Evolutionary conservation across 768 basidiomycete species (phyloP).

Genomic region (Tylopilus felleus): DNA sequence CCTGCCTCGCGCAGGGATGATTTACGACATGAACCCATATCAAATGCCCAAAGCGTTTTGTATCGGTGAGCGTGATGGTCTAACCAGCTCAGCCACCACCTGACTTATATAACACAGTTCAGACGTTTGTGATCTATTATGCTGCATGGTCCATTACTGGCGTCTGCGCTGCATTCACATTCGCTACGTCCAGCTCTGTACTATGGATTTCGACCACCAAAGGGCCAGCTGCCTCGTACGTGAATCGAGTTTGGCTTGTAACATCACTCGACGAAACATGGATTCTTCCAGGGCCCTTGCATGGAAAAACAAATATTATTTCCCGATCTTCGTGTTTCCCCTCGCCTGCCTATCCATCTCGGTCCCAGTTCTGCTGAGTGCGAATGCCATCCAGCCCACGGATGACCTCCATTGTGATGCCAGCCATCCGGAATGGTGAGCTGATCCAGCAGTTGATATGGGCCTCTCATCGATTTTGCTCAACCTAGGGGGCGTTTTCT

Average conservation of each 20-base stretch:
- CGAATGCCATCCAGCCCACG: constrained; percentile 43
- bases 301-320: constrained; percentile 47
- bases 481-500: constrained; percentile 55
- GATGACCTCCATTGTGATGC: constrained; percentile 61
- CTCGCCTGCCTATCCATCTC: constrained; percentile 42
- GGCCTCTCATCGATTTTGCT: constrained; percentile 2
- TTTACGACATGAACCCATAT: constrained; percentile 60
- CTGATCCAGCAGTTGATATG: not conserved
- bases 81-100: constrained; percentile 3
- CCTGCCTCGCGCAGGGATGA: constrained; percentile 43
- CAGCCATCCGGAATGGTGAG: constrained; percentile 56
- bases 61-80: constrained; percentile 37
- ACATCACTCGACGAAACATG: not conserved
- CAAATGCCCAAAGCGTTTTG: constrained; percentile 60
- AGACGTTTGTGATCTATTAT: constrained; percentile 36
- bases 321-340: constrained; percentile 49
- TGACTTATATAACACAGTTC: constrained; percentile 14
- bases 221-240: constrained; percentile 22
- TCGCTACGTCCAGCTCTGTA: constrained; percentile 47
- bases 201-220: constrained; percentile 33
- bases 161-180: constrained; percentile 40
- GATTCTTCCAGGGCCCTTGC: constrained; percentile 37
- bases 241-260: not conserved
- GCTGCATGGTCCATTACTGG: constrained; percentile 45
- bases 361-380: constrained; percentile 40